Base-by-base conservation (phyloP, 208 protist genomes). In the Crithidia bombi region DNA sequence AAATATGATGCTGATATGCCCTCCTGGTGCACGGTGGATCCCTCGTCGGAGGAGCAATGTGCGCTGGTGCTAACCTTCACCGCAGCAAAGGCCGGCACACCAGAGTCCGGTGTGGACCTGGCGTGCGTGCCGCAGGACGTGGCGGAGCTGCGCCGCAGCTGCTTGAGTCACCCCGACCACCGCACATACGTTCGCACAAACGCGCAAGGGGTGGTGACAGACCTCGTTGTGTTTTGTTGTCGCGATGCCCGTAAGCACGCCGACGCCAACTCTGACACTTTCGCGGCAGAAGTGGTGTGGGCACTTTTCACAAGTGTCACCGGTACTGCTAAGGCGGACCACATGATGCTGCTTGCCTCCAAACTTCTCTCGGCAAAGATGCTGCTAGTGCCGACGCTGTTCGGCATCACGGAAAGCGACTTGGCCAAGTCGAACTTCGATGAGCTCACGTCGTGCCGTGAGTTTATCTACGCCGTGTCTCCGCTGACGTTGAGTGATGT, bases 341-440 rank as follows among this genome's bases (percentile, higher is more conserved):
- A 93, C 55, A 33, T 91, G 46, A 77, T 94, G 43, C 61, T 88
- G 36, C 30, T 96, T 17, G 75, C 85, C 7, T 58, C 83, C 43
- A 62, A 71, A 49, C 63, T 90, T 15, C 74, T 89, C 39, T 72
- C 70, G 5, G 88, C 84, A 25, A 71, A 81, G 30, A 68, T 92
- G 61, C 56, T 92, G 14, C 79, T 92, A 4, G 77, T 93, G 33
- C 86, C 91, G 15, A 88, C 69, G 66, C 69, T 90, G 69, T 93
- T 89, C 61, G 87, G 91, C 51, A 82, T 94, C 63, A 82, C 89
- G 17, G 91, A 96, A 17, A 90, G 81, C 52, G 91, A 96, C 41
- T 59, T 94, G 11, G 85, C 79, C 62, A 94, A 90, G 75, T 79
- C 79, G 7, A 88, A 84, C 59, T 94, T 92, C 57, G 88, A 92